These are phyloP conservation scores for Starmerella tilneyi DNA, from an alignment of 805 yeast species.

Conservation along the genomic window DNA sequence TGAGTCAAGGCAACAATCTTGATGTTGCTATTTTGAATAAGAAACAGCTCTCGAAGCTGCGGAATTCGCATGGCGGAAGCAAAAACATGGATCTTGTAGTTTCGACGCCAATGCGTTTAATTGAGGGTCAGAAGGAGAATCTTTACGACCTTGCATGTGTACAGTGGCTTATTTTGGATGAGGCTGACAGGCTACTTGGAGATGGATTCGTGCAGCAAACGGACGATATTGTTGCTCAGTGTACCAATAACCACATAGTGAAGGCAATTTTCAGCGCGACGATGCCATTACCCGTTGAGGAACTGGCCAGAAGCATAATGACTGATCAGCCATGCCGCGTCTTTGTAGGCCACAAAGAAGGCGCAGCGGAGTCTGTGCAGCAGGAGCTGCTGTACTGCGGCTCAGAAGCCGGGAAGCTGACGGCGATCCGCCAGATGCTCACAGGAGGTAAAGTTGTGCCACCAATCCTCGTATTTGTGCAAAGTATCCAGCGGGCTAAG, in stretches of 20 bases:
- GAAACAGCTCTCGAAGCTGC: slow-evolving; percentile 54
- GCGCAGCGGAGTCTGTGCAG: slow-evolving; percentile 73
- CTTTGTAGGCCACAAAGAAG: slow-evolving; percentile 86
- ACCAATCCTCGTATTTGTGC: slow-evolving; percentile 85
- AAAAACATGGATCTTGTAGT: slow-evolving; percentile 69
- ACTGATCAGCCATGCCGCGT: slow-evolving; percentile 63
- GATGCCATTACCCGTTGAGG: slow-evolving; percentile 85
- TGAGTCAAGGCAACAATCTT: slow-evolving; percentile 48
- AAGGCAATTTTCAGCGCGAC: slow-evolving; percentile 92
- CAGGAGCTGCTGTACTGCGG: slow-evolving; percentile 83
- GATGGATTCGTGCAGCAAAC: slow-evolving; percentile 80
- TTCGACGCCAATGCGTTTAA: slow-evolving; percentile 79
- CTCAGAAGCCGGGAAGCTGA: slow-evolving; percentile 85
- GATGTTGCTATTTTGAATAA: slow-evolving; percentile 59
- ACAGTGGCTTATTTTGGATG: slow-evolving; percentile 78
- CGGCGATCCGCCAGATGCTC: slow-evolving; percentile 83
- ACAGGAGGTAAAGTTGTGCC: slow-evolving; percentile 69
- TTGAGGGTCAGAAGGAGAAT: slow-evolving; percentile 60
- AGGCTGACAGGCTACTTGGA: slow-evolving; percentile 91
- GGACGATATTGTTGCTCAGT: slow-evolving; percentile 62
- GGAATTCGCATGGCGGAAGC: slow-evolving; percentile 43
- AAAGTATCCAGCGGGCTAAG: slow-evolving; percentile 85
- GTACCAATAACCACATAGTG: slow-evolving; percentile 38
- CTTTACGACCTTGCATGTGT: slow-evolving; percentile 53
- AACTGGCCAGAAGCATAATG: slow-evolving; percentile 78